Evolutionary conservation across 2,329 filamentous ascomycete species (phyloP), one percentile per base, ranked within the genome.

Genomic region (Tolypocladium amazonense): DNA sequence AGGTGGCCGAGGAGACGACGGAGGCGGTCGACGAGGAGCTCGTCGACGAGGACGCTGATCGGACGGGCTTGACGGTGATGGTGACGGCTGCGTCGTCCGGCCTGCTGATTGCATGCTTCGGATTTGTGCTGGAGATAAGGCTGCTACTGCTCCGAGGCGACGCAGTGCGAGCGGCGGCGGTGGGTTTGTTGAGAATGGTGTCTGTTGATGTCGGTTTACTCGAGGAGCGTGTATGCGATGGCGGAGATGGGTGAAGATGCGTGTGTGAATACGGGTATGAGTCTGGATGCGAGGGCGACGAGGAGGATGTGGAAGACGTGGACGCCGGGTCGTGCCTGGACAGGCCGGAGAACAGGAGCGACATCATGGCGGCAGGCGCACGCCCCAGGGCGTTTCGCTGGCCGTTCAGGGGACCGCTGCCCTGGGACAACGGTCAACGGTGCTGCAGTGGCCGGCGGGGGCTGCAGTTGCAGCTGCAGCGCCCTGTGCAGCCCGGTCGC

Each of bases 361-460:
- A 64, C 57, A 41, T 62, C 61, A 64, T 64, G 15, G 56, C 33
- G 43, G 50, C 38, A 38, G 38, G 55, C 25, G 55, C 55, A 56
- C 30, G 35, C 54, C 27, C 39, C 15, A n/a, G 39, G 39, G 39
- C 20, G 3, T 18, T 3, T 2, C 4, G 45, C 45, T 33, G 7
- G 47, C 7, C 0, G 12, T 59, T 39, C 56, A 59, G 50, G 58
- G 39, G 58, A 61, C 58, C 47, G 55, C 45, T 23, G 41, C 20
- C 41, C 58, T 60, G 58, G 58, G 58, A 39, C 38, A 20, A 37
- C 15, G 52, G 39, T n/a, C 39, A n/a, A 8, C 25, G 52, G 39
- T 41, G 25, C 37, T 39, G 37, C 55, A 41, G 25, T 38, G n/a
- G 33, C n/a, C 12, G 53, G 39, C 39, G 23, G 52, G 47, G 52